Base-by-base conservation (phyloP, 306 rosid genomes). In the Hippophae tibetana region DNA sequence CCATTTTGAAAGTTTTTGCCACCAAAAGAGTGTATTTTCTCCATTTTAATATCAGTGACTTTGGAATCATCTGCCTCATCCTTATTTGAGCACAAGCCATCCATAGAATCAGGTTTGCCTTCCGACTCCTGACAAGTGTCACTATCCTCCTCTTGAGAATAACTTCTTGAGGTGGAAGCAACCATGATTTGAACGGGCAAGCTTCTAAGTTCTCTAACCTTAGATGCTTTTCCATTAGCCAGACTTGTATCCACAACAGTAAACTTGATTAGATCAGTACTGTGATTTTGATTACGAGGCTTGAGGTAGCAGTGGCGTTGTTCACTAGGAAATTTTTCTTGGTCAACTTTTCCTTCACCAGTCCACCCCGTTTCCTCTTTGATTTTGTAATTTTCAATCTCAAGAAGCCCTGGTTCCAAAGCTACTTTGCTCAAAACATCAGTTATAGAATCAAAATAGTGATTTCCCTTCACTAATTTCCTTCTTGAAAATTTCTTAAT, bases 221-320 rank as follows among this genome's bases (percentile, higher is more conserved):
- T 78, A 47, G 10, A 55, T 48, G 63, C 23, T 50, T 71, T 81
- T 60, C 76, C 84, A 54, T 61, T 18, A 10, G 79, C 79, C 69
- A 78, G 61, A 74, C 95, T 92, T 18, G 98, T 85, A 68, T 92
- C 98, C 63, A 87, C 96, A 27, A 92, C 89, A 57, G 95, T 92
- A 65, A 92, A 87, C 67, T 85, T 81, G 76, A 85, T 64, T 6
- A 54, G 69, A 70, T 81, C 81, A 7, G 63, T 12, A 52, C 66
- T 51, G 43, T 67, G 76, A 48, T 55, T 70, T 42, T 92, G 84
- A 67, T 95, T 71, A 68, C 84, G 83, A 10, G 87, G 89, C 77
- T 85, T 84, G 80, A 90, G 88, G 78, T 90, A 90, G 76, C 85
- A 84, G 62, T 81, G 81, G 44, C 94, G 86, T 44, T 77, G 88